phyloP scores from a whole-genome alignment of 345 rosid species.

The Acer negundo region DNA sequence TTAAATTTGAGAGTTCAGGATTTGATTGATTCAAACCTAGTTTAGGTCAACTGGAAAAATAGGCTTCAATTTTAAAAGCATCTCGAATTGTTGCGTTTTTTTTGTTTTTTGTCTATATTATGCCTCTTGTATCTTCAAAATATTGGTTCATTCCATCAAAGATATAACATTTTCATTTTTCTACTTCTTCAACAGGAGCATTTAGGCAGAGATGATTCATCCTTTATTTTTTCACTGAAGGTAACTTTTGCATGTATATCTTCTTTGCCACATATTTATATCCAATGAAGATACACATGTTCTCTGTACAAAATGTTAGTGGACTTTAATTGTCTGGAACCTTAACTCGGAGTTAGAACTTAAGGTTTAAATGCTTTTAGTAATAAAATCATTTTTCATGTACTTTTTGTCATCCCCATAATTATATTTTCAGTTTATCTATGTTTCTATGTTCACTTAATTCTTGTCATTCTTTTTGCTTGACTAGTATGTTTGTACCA shows the following conservation, averaged over 20 bases:
- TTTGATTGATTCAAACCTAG: conserved; percentile 1
- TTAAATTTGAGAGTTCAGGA: not conserved
- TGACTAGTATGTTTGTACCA: not conserved
- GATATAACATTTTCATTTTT: conserved; percentile 19
- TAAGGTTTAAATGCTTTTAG: not conserved
- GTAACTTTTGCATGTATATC: conserved; percentile 36
- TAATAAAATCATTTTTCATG: not conserved
- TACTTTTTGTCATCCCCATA: not conserved
- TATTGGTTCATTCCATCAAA: not conserved
- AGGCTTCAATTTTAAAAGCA: not conserved
- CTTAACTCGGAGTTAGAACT: not conserved
- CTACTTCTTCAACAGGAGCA: conserved; percentile 62
- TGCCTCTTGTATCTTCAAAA: not conserved
- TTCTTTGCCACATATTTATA: conserved; percentile 12
- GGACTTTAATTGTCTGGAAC: not conserved
- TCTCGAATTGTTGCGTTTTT: not conserved
- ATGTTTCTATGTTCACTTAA: not conserved
- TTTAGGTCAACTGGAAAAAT: not conserved
- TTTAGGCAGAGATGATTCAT: conserved; percentile 79
- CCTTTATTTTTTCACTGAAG: conserved; percentile 90
- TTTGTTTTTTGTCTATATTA: not conserved
- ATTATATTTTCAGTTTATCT: not conserved
- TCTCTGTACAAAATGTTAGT: not conserved
- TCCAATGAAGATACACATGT: not conserved
- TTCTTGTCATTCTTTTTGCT: not conserved